Percentiles rank a stretch among this genome's conserved stretches.
phyloP scores from a whole-genome alignment of 371 early-diverging fungal species.

The Blakeslea trispora region DNA sequence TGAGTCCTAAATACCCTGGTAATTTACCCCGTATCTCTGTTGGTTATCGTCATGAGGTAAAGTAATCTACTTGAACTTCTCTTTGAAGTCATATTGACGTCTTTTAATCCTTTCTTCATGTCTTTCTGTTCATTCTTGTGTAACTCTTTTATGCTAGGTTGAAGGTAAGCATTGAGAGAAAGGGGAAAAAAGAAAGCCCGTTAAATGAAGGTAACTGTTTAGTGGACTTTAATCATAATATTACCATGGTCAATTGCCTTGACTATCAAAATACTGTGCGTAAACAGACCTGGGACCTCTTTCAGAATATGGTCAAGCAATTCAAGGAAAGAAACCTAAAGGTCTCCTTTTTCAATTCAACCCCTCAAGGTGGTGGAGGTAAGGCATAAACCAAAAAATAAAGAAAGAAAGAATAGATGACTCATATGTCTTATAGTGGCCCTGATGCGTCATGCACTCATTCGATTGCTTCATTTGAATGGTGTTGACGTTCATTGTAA shows the following conservation, averaged over 20 bases:
- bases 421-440: slow-evolving; percentile 61
- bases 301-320: slow-evolving; percentile 49
- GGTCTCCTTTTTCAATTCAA: slow-evolving; percentile 82
- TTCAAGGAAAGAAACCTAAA: slow-evolving; percentile 55
- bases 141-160: slow-evolving; percentile 24
- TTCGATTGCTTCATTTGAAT: slow-evolving; percentile 68
- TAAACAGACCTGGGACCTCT: slow-evolving; percentile 61
- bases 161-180: too few species aligned
- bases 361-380: slow-evolving; percentile 89
- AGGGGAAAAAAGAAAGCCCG: too few species aligned
- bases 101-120: slow-evolving; percentile 1
- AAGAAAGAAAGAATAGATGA: neutral
- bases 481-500: slow-evolving; percentile 70
- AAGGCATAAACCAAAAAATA: slow-evolving; percentile 9
- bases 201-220: neutral
- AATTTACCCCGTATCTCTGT: slow-evolving; percentile 73
- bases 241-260: slow-evolving; percentile 58
- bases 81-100: slow-evolving; percentile 17
- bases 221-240: slow-evolving; percentile 69
- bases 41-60: slow-evolving; percentile 71
- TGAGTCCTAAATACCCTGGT: slow-evolving; percentile 72
- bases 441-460: slow-evolving; percentile 84
- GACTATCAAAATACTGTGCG: slow-evolving; percentile 64
- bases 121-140: slow-evolving; percentile 2
- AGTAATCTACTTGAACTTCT: neutral